Base-by-base conservation (phyloP, 306 rosid genomes). In the Dryas alaskensis region DNA sequence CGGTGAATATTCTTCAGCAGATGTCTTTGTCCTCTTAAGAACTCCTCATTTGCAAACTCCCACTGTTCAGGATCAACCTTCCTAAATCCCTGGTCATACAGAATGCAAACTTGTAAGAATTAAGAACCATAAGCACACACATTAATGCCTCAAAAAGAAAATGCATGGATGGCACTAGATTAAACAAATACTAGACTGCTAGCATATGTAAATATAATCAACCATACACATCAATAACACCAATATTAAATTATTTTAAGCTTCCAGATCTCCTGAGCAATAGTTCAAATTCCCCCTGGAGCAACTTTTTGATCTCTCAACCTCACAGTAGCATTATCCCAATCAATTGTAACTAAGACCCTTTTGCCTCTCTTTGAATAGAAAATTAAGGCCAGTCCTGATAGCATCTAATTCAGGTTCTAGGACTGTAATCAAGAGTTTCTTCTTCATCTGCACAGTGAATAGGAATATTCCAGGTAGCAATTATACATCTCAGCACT, bases 21-120 rank as follows among this genome's bases (percentile, higher is more conserved):
- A 69, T 81, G 85, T 58, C 76, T 67, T 42, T 76, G 76, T 22
- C 85, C 85, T 68, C 85, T 77, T 45, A 77, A 14, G 57, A 81
- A 81, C 43, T 81, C 85, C 60, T 81, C 85, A 73, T 81, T 81
- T 19, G 85, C 82, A 63, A 81, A 81, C 69, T 81, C 85, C 85
- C 85, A 81, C 57, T 77, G 85, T 66, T 81, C 82, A 16, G 85
- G 82, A 75, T 81, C 85, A 49, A 81, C 60, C 79, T 81, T 81
- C 58, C 85, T 77, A 44, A 81, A 81, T 48, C 85, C 85, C 85
- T 81, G 79, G 59, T 27, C 61, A 61, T 43, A 25, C 40, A 71
- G 46, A 69, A 69, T 25, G 57, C 60, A 49, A 45, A 31, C 13
- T 25, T 60, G 13, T 13, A 42, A 12, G 13, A 45, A 25, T 58